Conservation (phyloP, 352 stramenopile genomes). For the Globisporangium irregulare region DNA sequence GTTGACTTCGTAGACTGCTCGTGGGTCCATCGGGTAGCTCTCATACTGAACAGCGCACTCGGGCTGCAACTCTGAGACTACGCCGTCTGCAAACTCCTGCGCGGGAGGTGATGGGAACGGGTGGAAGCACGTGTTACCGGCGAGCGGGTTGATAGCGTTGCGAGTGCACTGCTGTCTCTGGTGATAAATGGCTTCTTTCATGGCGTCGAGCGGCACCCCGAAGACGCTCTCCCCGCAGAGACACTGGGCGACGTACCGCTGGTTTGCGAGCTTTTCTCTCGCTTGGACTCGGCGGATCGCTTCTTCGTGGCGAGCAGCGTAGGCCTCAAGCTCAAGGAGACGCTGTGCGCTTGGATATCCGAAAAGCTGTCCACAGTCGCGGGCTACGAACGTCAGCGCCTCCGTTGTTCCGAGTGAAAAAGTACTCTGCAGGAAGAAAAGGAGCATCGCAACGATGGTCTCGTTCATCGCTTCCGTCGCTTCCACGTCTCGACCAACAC, state of each 20-base stretch:
- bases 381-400: slow-evolving; percentile 9
- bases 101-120: slow-evolving; percentile 23
- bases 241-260: slow-evolving; percentile 31
- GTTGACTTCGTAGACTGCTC: slow-evolving; percentile 25
- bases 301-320: slow-evolving; percentile 10
- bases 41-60: slow-evolving; percentile 22
- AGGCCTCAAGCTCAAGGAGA: slow-evolving; percentile 29
- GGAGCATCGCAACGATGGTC: slow-evolving; percentile 29
- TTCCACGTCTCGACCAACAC: slow-evolving; percentile 22
- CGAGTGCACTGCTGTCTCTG: slow-evolving; percentile 26
- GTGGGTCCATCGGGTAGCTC: slow-evolving; percentile 16
- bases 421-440: slow-evolving; percentile 46
- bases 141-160: not conserved
- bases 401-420: slow-evolving; percentile 32
- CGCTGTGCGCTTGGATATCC: slow-evolving; percentile 26
- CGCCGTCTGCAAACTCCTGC: not conserved
- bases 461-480: slow-evolving; percentile 24
- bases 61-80: not conserved
- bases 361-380: slow-evolving; percentile 24
- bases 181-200: slow-evolving; percentile 19
- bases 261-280: slow-evolving; percentile 16
- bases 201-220: slow-evolving; percentile 14
- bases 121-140: slow-evolving; percentile 26
- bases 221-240: slow-evolving; percentile 45
- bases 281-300: not conserved